A percentile compares a stretch with the other conserved stretches of the same genome.
These are phyloP conservation scores for Nothophaeocryptopus gaeumannii DNA, from an alignment of 2,329 filamentous ascomycete genomes.

Conservation along the genomic window DNA sequence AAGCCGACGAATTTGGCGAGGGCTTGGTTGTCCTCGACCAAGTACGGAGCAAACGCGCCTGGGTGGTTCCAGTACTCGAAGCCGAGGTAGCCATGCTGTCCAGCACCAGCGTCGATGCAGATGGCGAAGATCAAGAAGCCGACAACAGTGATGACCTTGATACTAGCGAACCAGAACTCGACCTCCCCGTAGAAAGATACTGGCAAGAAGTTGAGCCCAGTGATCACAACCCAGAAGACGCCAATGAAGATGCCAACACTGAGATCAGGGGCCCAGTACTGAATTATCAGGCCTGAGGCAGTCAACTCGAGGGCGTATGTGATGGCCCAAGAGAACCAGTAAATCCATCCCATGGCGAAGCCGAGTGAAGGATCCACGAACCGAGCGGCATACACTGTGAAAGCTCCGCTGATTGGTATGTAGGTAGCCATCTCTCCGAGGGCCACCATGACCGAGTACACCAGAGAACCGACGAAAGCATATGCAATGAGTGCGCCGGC, in stretches of 20 bases:
- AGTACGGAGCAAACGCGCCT: slow-evolving; percentile 39
- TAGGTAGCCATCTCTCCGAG: slow-evolving; percentile 60
- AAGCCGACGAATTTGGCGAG: slow-evolving; percentile 46
- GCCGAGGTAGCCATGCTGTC: slow-evolving; percentile 58
- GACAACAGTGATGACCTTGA: slow-evolving; percentile 53
- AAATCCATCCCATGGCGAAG: slow-evolving; percentile 50
- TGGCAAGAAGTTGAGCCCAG: slow-evolving; percentile 50
- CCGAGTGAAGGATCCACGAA: slow-evolving; percentile 47
- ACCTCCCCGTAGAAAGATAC: slow-evolving; percentile 54
- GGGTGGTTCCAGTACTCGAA: slow-evolving; percentile 49
- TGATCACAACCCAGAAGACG: slow-evolving; percentile 37
- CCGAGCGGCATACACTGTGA: slow-evolving; percentile 49
- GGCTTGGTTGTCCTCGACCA: slow-evolving; percentile 27
- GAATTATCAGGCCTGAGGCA: slow-evolving; percentile 39
- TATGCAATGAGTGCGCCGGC: slow-evolving; percentile 46
- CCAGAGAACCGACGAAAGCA: slow-evolving; percentile 45
- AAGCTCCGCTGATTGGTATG: slow-evolving; percentile 56
- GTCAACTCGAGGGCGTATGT: slow-evolving; percentile 40
- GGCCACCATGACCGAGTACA: slow-evolving; percentile 49
- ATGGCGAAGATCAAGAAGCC: slow-evolving; percentile 45
- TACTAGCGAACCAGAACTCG: slow-evolving; percentile 54
- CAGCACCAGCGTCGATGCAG: slow-evolving; percentile 41
- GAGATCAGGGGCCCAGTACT: slow-evolving; percentile 41
- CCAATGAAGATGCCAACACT: slow-evolving; percentile 41
- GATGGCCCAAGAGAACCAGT: slow-evolving; percentile 45